Evolutionary conservation across 2,329 filamentous ascomycete genomes (phyloP).

Genomic region (Colletotrichum ledebouriae): DNA sequence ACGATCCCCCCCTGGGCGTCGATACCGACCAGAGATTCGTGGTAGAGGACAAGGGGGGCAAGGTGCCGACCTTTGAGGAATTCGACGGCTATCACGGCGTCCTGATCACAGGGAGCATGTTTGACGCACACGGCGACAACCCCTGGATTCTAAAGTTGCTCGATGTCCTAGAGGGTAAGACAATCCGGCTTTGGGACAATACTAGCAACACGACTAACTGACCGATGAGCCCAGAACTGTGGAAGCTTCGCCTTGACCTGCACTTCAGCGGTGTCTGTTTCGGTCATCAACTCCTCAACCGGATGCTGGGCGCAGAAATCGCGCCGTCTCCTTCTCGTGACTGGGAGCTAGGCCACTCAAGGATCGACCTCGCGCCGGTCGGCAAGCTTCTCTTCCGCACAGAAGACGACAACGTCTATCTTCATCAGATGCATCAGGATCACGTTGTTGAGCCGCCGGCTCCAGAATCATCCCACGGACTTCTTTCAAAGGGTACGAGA

Average conservation of each 20-base stretch:
- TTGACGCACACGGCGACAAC: constrained; percentile 77
- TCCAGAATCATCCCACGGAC: constrained; percentile 57
- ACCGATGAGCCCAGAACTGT: constrained; percentile 55
- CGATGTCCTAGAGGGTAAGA: constrained; percentile 62
- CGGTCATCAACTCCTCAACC: constrained; percentile 83
- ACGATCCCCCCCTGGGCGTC: constrained; percentile 66
- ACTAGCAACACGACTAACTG: background rate
- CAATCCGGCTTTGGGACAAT: no score
- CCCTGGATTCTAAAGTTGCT: constrained; percentile 82
- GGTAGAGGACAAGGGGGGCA: constrained; percentile 62
- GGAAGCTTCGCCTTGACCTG: constrained; percentile 63
- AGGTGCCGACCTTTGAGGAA: constrained; percentile 61
- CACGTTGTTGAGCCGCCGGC: constrained; percentile 74
- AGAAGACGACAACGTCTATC: constrained; percentile 61
- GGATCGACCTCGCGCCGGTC: constrained; percentile 72
- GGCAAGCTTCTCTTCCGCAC: constrained; percentile 78
- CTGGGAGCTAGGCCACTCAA: constrained; percentile 81
- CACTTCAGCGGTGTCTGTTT: constrained; percentile 82
- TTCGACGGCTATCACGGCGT: constrained; percentile 78
- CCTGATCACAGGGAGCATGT: constrained; percentile 78
- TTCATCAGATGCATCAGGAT: constrained; percentile 88
- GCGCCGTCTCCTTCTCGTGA: constrained; percentile 71
- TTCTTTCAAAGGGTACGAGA: constrained; percentile 55
- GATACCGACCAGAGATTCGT: constrained; percentile 69
- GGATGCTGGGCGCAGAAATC: constrained; percentile 78